These are phyloP conservation scores for Talaromyces marneffei DNA, from an alignment of 2,329 filamentous ascomycete genomes.

Conservation along the genomic window DNA sequence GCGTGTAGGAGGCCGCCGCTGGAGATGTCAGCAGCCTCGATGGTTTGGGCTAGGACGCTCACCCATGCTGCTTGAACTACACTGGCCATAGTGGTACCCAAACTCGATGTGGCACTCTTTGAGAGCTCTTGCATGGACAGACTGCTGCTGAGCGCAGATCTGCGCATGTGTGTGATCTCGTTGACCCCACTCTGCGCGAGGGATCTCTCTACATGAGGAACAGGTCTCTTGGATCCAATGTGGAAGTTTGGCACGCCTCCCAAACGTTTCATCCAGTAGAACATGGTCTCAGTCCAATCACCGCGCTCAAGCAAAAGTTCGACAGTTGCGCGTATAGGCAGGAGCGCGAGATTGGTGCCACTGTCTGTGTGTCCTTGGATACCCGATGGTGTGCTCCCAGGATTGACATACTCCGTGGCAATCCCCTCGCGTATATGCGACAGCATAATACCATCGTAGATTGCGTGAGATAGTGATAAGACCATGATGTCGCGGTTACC, in stretches of 20 bases:
- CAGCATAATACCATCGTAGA: not conserved
- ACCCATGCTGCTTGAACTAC: conserved; percentile 4
- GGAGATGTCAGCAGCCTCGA: not conserved
- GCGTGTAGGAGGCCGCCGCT: not conserved
- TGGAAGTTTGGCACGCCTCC: not conserved
- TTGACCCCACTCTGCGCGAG: not conserved
- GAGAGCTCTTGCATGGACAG: conserved; percentile 4
- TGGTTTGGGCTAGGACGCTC: conserved; percentile 1
- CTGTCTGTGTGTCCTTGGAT: not conserved
- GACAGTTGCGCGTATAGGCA: not conserved
- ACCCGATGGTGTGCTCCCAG: not conserved
- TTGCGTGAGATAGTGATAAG: conserved; percentile 1
- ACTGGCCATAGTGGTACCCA: conserved; percentile 3
- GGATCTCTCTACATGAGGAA: not conserved
- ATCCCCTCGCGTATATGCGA: not conserved
- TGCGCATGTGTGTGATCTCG: conserved; percentile 1
- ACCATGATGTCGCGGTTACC: not conserved
- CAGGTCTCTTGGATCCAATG: not conserved
- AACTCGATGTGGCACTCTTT: not conserved
- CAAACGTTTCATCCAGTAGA: not conserved
- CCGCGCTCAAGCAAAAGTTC: not conserved
- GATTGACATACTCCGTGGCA: not conserved
- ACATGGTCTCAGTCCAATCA: not conserved
- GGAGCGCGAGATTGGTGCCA: not conserved
- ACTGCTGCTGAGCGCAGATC: not conserved